Base-by-base conservation (phyloP, 495 filamentous ascomycete species). In the Paragyromitra xinjiangensis region DNA sequence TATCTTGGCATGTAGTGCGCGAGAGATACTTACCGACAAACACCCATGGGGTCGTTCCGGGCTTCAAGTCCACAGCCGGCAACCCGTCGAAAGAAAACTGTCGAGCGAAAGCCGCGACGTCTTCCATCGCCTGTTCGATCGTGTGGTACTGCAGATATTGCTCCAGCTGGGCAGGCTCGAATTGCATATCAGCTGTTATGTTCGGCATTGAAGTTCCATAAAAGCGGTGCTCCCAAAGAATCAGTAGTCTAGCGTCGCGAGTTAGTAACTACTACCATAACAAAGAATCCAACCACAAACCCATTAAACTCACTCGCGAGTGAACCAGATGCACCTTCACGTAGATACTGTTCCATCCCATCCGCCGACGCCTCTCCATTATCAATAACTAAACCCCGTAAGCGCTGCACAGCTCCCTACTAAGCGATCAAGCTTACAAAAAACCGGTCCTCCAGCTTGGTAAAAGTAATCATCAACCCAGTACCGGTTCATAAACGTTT, bases 401-500 rank as follows among this genome's bases (percentile, higher is more conserved):
- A 24, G 45, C 37, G 22, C 64, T 11, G 9, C 22, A 44, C 24
- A 14, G 45, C 37, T 16, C 7, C n/a, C 8, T 53, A n/a, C 19
- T 22, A 37, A 37, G 11, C 6, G 44, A 39, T n/a, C 26, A 6
- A 65, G 29, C 79, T n/a, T 73, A 81, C 79, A 74, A 61, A 90
- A 84, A 14, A 90, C 84, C 0, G 88, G 88, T 0, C 86, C 87
- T 51, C 88, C 88, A 1, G 85, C 76, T 26, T 83, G 73, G 73
- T 88, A 90, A 64, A 83, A 85, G 3, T 83, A 69, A 6, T 87
- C 86, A 16, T 81, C 82, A 1, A 89, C 88, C 87, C 87, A 90
- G 75, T 85, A 90, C 0, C 88, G 85, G 77, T 90, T 90, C 19
- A 80, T 22, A 66, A 89, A 90, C 0, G 84, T 87, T 1, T 86